These are phyloP conservation scores for Eucalyptus guilfoylei DNA, from an alignment of 345 rosid species.

Conservation along the genomic window DNA sequence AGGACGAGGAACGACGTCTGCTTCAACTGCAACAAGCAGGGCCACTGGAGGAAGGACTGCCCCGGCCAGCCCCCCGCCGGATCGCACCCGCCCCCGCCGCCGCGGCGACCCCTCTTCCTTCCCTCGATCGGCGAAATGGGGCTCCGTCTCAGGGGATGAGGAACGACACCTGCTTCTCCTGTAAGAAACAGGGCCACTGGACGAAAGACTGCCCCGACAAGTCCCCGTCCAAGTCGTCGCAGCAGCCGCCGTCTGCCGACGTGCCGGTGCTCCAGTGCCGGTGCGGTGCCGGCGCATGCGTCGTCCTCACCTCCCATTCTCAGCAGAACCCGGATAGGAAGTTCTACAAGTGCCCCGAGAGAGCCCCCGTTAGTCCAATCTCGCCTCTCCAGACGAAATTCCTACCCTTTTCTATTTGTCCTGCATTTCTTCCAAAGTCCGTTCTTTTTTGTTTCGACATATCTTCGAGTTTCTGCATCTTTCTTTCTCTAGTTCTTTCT, in stretches of 20 bases:
- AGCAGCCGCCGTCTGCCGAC: background rate
- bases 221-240: background rate
- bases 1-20: background rate
- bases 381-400: background rate
- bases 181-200: conserved; percentile 19
- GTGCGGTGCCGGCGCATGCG: conserved; percentile 18
- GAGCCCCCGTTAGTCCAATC: background rate
- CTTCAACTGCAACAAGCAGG: background rate
- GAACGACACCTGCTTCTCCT: background rate
- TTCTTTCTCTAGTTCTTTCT: background rate
- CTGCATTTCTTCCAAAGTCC: background rate
- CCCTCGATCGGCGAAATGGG: background rate
- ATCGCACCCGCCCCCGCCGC: background rate
- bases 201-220: conserved; percentile 6
- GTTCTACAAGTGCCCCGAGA: conserved; percentile 14
- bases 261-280: conserved; percentile 11
- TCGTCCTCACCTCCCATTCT: background rate
- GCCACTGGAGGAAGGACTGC: background rate
- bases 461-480: background rate
- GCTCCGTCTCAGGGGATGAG: background rate
- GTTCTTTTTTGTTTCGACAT: background rate
- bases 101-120: background rate
- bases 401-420: background rate
- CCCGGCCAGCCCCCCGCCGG: background rate
- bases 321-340: conserved; percentile 7